A percentile compares a stretch with the other conserved stretches of the same genome.
These are phyloP conservation scores for Perkinsus olseni DNA, from an alignment of 169 alveolate species.

Conservation along the genomic window DNA sequence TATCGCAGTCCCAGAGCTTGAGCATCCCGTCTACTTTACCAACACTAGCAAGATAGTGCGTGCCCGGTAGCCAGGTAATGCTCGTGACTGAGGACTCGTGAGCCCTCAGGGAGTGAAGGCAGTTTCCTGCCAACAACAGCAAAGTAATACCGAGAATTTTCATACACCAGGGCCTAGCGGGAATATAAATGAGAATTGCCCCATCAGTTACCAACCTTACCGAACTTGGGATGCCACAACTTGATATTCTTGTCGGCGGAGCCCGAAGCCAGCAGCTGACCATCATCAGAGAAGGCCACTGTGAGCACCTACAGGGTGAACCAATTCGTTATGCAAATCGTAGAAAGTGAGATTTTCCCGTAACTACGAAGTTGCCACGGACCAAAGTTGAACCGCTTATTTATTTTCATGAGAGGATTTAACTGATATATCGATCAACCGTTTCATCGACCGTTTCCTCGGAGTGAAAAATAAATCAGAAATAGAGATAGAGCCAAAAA, in stretches of 20 bases:
- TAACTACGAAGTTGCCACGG: too few relatives aligned
- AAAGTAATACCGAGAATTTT: too few relatives aligned
- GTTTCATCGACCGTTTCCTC: too few relatives aligned
- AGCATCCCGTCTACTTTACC: not conserved
- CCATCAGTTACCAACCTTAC: slow-evolving; percentile 30
- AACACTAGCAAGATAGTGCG: not conserved
- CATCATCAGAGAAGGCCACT: not conserved
- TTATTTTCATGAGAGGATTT: too few relatives aligned
- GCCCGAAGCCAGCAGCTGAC: slow-evolving; percentile 57
- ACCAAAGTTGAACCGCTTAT: too few relatives aligned
- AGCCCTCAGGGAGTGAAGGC: not conserved
- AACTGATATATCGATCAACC: too few relatives aligned
- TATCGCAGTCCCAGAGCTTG: not conserved
- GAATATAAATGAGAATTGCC: not conserved
- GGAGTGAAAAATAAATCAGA: too few relatives aligned
- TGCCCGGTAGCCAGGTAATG: not conserved
- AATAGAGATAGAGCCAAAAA: too few relatives aligned
- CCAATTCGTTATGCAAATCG: not conserved
- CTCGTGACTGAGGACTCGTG: not conserved
- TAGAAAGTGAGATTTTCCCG: too few relatives aligned
- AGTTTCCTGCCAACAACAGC: too few relatives aligned
- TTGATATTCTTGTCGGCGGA: slow-evolving; percentile 64
- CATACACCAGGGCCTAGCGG: too few relatives aligned
- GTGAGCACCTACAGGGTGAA: not conserved
- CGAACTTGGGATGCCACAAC: slow-evolving; percentile 76